A percentile compares a stretch with the other conserved stretches of the same genome.
phyloP scores from a whole-genome alignment of 768 basidiomycete species.

The Trametes gibbosa region DNA sequence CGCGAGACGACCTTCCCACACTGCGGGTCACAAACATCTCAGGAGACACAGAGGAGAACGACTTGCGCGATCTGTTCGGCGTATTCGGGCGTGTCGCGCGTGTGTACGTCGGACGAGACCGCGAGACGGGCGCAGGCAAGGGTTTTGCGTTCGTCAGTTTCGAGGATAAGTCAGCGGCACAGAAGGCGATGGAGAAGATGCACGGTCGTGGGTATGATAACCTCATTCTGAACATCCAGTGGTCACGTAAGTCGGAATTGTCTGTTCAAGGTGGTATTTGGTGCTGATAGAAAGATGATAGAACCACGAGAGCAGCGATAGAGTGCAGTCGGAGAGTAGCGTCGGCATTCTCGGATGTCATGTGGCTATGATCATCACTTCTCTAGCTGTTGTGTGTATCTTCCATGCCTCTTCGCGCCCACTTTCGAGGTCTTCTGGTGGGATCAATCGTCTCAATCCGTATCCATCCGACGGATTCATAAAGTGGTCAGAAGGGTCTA shows the following conservation, averaged over 20 bases:
- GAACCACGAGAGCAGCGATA: conserved; percentile 40
- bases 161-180: conserved; percentile 75
- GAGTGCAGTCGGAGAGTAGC: neutral
- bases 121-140: conserved; percentile 92
- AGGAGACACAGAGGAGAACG: conserved; percentile 92
- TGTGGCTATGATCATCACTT: conserved; percentile 9
- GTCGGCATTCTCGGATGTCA: neutral
- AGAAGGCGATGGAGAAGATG: conserved; percentile 88
- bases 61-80: conserved; percentile 89
- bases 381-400: conserved; percentile 8
- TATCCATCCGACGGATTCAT: too few species aligned
- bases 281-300: conserved; percentile 14
- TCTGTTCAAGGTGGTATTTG: neutral
- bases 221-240: conserved; percentile 70
- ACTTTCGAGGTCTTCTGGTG: neutral
- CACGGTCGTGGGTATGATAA: conserved; percentile 93
- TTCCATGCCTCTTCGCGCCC: neutral
- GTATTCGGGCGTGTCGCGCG: conserved; percentile 81
- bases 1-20: conserved; percentile 91
- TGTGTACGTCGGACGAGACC: conserved; percentile 92
- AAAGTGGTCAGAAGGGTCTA: too few species aligned
- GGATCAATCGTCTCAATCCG: neutral
- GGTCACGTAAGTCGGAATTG: conserved; percentile 51
- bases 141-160: conserved; percentile 98
- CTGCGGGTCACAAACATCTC: conserved; percentile 96